phyloP scores from a whole-genome alignment of 1,284 basidiomycete genomes.

The Schizophyllum amplum region DNA sequence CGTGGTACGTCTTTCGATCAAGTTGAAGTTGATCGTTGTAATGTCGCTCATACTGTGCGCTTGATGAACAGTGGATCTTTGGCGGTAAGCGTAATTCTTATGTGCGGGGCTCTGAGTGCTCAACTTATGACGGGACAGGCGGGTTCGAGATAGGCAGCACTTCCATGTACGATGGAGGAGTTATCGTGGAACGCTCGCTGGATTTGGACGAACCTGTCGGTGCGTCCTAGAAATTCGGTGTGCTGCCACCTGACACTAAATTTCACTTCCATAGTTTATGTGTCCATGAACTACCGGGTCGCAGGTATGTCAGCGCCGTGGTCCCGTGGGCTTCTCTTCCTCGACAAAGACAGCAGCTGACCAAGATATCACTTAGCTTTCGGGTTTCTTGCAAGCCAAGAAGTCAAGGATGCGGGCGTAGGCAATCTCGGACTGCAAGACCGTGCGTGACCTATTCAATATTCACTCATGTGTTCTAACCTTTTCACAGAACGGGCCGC shows the following conservation, averaged over 20 bases:
- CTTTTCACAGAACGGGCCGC: constrained; percentile 38
- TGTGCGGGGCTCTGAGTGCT: neutral
- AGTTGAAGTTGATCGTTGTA: too few relatives aligned
- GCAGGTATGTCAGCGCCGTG: constrained; percentile 6
- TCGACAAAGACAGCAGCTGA: too few relatives aligned
- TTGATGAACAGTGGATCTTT: constrained; percentile 56
- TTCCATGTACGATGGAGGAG: constrained; percentile 32
- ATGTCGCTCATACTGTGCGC: too few relatives aligned
- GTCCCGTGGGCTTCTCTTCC: too few relatives aligned
- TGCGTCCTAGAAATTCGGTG: too few relatives aligned
- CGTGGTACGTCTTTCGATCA: constrained; percentile 29
- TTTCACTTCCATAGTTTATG: constrained; percentile 26
- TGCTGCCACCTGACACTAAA: too few relatives aligned
- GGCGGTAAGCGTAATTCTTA: constrained; percentile 30
- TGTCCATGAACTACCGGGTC: constrained; percentile 49
- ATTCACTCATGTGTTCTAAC: neutral
- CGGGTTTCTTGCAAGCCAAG: constrained; percentile 34
- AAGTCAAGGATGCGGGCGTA: constrained; percentile 34
- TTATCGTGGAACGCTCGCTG: constrained; percentile 41
- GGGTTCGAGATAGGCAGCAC: constrained; percentile 35
- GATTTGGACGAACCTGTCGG: constrained; percentile 33
- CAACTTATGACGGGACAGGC: too few relatives aligned
- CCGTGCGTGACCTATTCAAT: constrained; percentile 18
- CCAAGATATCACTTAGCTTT: constrained; percentile 13
- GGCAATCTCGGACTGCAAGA: constrained; percentile 39